Evolutionary conservation across 805 yeast genomes (phyloP).

Genomic region (Candida suzukii): DNA sequence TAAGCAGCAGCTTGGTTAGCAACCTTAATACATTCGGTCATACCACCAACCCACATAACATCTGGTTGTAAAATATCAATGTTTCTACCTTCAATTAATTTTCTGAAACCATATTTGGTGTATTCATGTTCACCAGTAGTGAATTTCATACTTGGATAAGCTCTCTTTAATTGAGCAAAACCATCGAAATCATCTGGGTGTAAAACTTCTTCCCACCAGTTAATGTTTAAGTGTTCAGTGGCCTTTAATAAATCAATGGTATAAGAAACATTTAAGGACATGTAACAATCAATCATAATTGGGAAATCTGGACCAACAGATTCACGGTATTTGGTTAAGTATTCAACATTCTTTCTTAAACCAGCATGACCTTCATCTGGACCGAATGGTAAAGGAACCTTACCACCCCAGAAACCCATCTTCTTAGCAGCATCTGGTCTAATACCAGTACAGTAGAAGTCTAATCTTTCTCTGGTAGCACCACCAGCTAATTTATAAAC

Average conservation of each 20-base stretch:
- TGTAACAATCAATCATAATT: constrained; percentile 46
- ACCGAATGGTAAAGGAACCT: constrained; percentile 43
- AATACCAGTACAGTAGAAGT: constrained; percentile 44
- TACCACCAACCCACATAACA: constrained; percentile 48
- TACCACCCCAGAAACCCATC: constrained; percentile 50
- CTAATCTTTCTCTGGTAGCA: constrained; percentile 36
- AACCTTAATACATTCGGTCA: constrained; percentile 39
- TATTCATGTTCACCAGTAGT: constrained; percentile 50
- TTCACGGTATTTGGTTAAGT: constrained; percentile 35
- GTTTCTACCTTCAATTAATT: constrained; percentile 42
- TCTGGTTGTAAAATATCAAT: constrained; percentile 44
- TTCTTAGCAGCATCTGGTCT: constrained; percentile 40
- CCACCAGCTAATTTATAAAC: constrained; percentile 48
- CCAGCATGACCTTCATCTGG: constrained; percentile 46
- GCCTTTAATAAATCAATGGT: constrained; percentile 38
- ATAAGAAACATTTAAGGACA: constrained; percentile 42
- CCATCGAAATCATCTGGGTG: constrained; percentile 48
- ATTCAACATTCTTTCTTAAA: constrained; percentile 37
- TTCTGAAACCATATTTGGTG: constrained; percentile 43
- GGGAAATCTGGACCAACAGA: constrained; percentile 46
- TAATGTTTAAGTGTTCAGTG: constrained; percentile 37
- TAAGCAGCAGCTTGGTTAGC: constrained; percentile 46
- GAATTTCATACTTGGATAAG: constrained; percentile 40
- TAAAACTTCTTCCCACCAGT: constrained; percentile 46
- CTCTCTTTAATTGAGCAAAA: constrained; percentile 36